Evolutionary conservation across 2,329 filamentous ascomycete species (phyloP), one percentile per base, ranked within the genome.

Genomic region (Aspergillus flavus): DNA sequence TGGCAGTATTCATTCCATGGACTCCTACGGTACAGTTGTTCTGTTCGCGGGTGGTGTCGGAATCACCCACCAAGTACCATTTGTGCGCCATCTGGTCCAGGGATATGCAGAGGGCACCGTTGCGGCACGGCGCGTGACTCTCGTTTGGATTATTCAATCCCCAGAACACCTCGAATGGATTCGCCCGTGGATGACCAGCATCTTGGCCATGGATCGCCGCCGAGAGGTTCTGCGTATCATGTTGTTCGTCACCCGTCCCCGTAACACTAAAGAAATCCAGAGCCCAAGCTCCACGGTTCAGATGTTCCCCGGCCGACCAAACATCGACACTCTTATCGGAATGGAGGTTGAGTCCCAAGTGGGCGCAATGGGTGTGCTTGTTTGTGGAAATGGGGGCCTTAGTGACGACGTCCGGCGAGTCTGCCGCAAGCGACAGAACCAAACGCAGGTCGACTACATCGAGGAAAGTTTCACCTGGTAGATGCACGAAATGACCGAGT

Each of bases 61-160:
- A 66, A 98, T 99, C 79, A 97, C 94, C 1, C 94, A 98, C 77
- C 93, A 96, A 76, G 87, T 98, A 34, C 92, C 93, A 39, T 96
- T 96, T 76, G 86, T 97, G 10, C 89, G 89, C 61, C 90, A 95
- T 58, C 82, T 94, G 5, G 85, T 94, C 63, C 81, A 88, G 59
- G 90, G 90, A 4, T 90, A 86, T 76, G 87, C 87, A 59, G 82
- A 87, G 0, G 87, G 88, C 63, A 93, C 89, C 1, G 88, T 93
- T 43, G 93, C 94, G 5, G 93, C 92, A 4, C 89, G 93, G 58
- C 88, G 90, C 46, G 81, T 98, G 54, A 92, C 90, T 1, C 87
- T 98, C 9, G 87, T 97, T 64, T 98, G 95, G 95, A 90, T 97
- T 73, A 91, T 98, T 67, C 92, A 95, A 65, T 92, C 93, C 61